phyloP scores from a whole-genome alignment of 2,329 filamentous ascomycete species.

The Calycina herbarum region DNA sequence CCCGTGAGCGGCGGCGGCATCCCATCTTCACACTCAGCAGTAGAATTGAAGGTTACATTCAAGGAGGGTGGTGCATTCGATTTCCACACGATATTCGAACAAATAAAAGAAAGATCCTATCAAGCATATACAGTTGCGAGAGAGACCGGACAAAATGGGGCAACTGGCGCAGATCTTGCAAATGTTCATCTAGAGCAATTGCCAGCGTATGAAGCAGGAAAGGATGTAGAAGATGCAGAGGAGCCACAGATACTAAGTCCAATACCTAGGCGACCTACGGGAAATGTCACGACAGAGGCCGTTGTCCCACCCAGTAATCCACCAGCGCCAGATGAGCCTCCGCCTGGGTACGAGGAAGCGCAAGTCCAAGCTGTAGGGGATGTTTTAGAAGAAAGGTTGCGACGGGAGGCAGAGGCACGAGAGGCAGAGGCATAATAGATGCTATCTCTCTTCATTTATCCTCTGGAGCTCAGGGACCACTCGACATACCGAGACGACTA shows the following conservation, averaged over 20 bases:
- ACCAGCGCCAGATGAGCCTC: slow-evolving; percentile 67
- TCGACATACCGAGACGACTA: background rate
- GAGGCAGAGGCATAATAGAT: slow-evolving; percentile 59
- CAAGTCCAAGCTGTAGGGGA: slow-evolving; percentile 67
- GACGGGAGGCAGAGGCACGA: slow-evolving; percentile 65
- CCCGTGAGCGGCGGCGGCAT: slow-evolving; percentile 84
- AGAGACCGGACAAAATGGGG: slow-evolving; percentile 59
- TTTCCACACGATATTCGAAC: slow-evolving; percentile 79
- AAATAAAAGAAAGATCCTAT: slow-evolving; percentile 78
- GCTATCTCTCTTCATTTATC: background rate
- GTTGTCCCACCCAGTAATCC: background rate
- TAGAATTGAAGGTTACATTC: slow-evolving; percentile 85
- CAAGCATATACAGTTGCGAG: slow-evolving; percentile 76
- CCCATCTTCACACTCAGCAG: slow-evolving; percentile 66
- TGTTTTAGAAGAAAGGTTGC: slow-evolving; percentile 66
- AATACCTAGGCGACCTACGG: slow-evolving; percentile 26
- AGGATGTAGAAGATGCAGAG: slow-evolving; percentile 21
- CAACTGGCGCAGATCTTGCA: slow-evolving; percentile 54
- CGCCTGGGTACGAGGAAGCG: slow-evolving; percentile 88
- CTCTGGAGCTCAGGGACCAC: no score
- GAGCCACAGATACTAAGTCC: slow-evolving; percentile 30
- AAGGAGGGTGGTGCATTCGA: slow-evolving; percentile 95
- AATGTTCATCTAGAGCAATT: slow-evolving; percentile 81
- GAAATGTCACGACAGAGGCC: slow-evolving; percentile 25
- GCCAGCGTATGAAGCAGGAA: slow-evolving; percentile 75